These are phyloP conservation scores for Cladosporium oxysporum DNA, from an alignment of 2,329 filamentous ascomycete genomes.

Conservation along the genomic window DNA sequence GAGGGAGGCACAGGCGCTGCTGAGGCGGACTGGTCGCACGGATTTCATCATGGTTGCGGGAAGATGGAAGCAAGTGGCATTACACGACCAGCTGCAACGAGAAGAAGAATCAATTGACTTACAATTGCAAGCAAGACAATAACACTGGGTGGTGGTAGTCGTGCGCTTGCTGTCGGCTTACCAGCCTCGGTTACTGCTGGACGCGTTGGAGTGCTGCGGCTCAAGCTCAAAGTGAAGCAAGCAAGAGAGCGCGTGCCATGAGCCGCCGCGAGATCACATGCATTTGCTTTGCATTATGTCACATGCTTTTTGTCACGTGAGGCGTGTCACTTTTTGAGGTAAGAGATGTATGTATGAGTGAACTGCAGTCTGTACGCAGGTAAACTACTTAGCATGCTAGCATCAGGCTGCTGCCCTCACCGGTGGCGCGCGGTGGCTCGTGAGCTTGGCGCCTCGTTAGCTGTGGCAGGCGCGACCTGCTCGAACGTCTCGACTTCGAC, in stretches of 20 bases:
- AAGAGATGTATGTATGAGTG: not conserved
- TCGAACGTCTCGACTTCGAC: slow-evolving; percentile 1
- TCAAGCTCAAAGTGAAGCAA: not conserved
- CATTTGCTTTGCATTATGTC: not conserved
- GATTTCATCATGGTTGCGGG: slow-evolving; percentile 5
- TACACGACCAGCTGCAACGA: not conserved
- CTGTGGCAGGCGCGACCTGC: slow-evolving; percentile 6
- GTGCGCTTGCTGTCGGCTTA: slow-evolving; percentile 17
- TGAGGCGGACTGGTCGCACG: slow-evolving; percentile 10
- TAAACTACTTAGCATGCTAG: not conserved
- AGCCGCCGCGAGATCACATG: slow-evolving; percentile 7
- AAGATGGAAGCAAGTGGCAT: not conserved
- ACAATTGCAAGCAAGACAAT: not conserved
- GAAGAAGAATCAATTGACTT: not conserved
- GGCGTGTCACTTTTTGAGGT: not conserved
- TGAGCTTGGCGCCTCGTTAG: slow-evolving; percentile 1
- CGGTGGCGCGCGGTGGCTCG: slow-evolving; percentile 2
- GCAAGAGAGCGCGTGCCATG: not conserved
- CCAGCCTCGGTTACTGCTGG: slow-evolving; percentile 13
- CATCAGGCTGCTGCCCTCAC: not conserved
- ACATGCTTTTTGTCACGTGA: not conserved
- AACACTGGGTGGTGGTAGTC: not conserved
- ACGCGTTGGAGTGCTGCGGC: slow-evolving; percentile 11
- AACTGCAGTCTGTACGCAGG: not conserved
- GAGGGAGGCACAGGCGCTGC: slow-evolving; percentile 5